Evolutionary conservation across 768 basidiomycete genomes (phyloP), one percentile per base, ranked within the genome.

Genomic region (Postia placenta): DNA sequence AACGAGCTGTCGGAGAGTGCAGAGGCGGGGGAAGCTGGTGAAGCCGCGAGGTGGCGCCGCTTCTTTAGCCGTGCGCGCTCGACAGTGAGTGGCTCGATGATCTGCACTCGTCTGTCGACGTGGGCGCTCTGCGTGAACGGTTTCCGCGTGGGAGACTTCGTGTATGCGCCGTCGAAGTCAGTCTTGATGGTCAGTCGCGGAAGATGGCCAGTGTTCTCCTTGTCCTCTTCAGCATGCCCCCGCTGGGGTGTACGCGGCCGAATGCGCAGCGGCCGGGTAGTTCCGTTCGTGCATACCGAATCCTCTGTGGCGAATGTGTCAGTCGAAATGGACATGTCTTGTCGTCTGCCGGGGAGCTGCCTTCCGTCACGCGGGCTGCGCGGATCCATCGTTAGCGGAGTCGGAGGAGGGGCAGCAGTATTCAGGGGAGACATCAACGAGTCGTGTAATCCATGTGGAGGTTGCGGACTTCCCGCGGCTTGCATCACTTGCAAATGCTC

Each of bases 401-500:
- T 40, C 14, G 48, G 42, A 14, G 41, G 51, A 11, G 44, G 42
- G 5, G 53, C 36, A 26, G 25, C 49, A 19, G 22, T 37, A 7
- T 20, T 48, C 17, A 48, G 23, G 11, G 57, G 57, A 12, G 57
- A 56, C 6, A 44, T 50, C 51, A 51, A 36, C 39, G 54, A 49
- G 33, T 55, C 42, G 30, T 12, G 37, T 15, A 24, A 49, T 12
- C 38, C 45, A 3, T 42, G 47, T 17, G 25, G 20, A 15, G 41
- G 46, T 2, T 37, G 30, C 4, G 54, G 9, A 14, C 44, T 24
- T 19, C 43, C 38, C 20, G 19, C 46, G 2, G 74, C 71, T 59
- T 87, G 82, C 69, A 92, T 80, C 38, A 76, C 75, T 57, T 84
- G 82, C 48, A 93, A 76, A 61, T 89, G 87, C 41, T 85, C 79